These are phyloP conservation scores for Jaltomata sinuosa DNA, from an alignment of 257 asterid species.

Conservation along the genomic window DNA sequence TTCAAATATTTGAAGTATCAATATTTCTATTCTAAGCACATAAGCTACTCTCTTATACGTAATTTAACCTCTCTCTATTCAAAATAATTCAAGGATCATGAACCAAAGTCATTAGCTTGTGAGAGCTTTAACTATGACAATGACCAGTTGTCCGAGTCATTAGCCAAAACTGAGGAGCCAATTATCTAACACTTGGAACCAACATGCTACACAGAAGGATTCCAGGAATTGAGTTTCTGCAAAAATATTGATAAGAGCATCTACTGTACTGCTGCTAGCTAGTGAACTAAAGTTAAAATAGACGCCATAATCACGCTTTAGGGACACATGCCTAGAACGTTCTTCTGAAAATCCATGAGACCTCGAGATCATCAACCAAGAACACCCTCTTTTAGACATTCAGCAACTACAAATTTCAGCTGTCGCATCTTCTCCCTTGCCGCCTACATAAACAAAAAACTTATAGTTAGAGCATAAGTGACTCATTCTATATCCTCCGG, in stretches of 20 bases:
- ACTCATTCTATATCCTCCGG: neutral
- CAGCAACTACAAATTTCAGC: slow-evolving; percentile 54
- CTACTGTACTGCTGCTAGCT: neutral
- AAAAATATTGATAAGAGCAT: neutral
- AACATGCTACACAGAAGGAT: neutral
- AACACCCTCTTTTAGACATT: slow-evolving; percentile 37
- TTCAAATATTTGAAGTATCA: neutral
- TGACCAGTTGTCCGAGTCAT: neutral
- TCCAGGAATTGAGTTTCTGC: neutral
- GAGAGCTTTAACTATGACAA: neutral
- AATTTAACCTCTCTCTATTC: neutral
- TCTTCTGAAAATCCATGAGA: neutral
- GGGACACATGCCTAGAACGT: neutral
- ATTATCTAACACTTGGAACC: neutral
- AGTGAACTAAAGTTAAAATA: neutral
- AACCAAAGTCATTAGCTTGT: neutral
- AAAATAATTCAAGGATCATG: neutral
- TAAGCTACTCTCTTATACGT: neutral
- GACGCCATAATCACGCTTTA: neutral
- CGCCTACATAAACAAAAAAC: slow-evolving; percentile 39
- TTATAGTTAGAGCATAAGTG: neutral
- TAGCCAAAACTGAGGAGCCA: neutral
- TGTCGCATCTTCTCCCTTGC: slow-evolving; percentile 68
- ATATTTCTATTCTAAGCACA: neutral
- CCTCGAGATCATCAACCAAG: slow-evolving; percentile 20